Percentiles rank a stretch among this genome's conserved stretches.
Evolutionary conservation across 257 asterid genomes (phyloP).

Genomic region (Rubia yunnanensis): DNA sequence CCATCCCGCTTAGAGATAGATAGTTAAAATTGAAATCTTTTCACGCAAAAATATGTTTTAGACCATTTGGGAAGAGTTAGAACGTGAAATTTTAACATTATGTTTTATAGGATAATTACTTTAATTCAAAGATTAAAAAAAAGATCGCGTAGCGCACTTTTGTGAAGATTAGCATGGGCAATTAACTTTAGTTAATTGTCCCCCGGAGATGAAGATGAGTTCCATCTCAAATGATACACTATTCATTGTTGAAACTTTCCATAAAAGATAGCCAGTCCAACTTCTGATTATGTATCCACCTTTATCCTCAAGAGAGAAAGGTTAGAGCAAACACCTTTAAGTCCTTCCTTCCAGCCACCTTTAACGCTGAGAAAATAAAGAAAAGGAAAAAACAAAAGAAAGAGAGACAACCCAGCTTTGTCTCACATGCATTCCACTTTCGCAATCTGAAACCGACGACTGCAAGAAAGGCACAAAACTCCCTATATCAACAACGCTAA

Average conservation of each 20-base stretch:
- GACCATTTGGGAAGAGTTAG: background rate
- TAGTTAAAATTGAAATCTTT: no score
- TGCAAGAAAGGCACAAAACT: slow-evolving; percentile 83
- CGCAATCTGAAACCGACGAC: slow-evolving; percentile 54
- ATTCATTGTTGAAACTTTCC: slow-evolving; percentile 19
- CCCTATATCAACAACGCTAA: background rate
- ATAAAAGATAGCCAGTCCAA: slow-evolving; percentile 54
- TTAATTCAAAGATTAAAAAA: background rate
- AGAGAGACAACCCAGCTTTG: slow-evolving; percentile 80
- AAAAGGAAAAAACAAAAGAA: slow-evolving; percentile 6
- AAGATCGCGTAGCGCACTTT: background rate
- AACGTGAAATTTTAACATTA: background rate
- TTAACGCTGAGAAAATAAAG: slow-evolving; percentile 9
- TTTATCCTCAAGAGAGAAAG: slow-evolving; percentile 40
- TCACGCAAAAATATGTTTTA: no score
- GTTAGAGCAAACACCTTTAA: slow-evolving; percentile 12
- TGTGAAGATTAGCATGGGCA: background rate
- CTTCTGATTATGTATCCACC: slow-evolving; percentile 38
- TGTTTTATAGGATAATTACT: background rate
- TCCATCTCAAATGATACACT: background rate
- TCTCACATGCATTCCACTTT: slow-evolving; percentile 89
- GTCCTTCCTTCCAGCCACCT: slow-evolving; percentile 5
- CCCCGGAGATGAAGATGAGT: background rate
- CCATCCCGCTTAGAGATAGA: no score
- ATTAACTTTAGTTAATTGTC: background rate